Evolutionary conservation across 306 rosid species (phyloP).

Genomic region (Cucumis melo): DNA sequence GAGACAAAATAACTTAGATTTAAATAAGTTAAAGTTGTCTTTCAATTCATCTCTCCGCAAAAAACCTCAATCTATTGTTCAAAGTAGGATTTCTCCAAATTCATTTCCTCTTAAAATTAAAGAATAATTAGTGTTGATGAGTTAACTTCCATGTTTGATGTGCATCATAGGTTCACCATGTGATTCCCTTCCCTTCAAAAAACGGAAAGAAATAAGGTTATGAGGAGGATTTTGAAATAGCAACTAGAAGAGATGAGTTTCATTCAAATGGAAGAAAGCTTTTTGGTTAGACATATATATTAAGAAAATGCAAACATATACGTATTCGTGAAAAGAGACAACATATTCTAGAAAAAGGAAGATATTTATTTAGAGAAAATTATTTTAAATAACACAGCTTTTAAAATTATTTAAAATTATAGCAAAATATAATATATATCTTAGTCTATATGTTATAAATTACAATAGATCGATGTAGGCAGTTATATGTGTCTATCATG

Average conservation of each 20-base stretch:
- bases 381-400: too few relatives aligned
- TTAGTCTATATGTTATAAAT: too few relatives aligned
- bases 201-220: slow-evolving; percentile 86
- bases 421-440: too few relatives aligned
- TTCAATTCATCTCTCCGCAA: slow-evolving; percentile 84
- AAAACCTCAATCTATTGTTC: slow-evolving; percentile 76
- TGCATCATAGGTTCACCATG: slow-evolving; percentile 52
- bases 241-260: slow-evolving; percentile 15
- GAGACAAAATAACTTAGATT: slow-evolving; percentile 17
- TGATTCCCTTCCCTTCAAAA: slow-evolving; percentile 60
- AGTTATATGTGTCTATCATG: too few relatives aligned
- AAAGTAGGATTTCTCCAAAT: slow-evolving; percentile 37
- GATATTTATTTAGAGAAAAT: too few relatives aligned
- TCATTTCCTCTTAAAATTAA: not conserved
- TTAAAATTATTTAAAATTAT: too few relatives aligned
- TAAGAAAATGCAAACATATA: too few relatives aligned
- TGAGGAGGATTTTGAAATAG: slow-evolving; percentile 78
- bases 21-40: slow-evolving; percentile 32
- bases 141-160: not conserved
- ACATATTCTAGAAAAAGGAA: too few relatives aligned
- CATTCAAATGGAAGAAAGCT: too few relatives aligned
- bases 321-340: too few relatives aligned
- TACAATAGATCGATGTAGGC: too few relatives aligned
- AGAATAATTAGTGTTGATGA: not conserved
- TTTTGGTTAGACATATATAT: too few relatives aligned